phyloP scores from a whole-genome alignment of 176 grass and related monocot species.

The Oryza rufipogon region DNA sequence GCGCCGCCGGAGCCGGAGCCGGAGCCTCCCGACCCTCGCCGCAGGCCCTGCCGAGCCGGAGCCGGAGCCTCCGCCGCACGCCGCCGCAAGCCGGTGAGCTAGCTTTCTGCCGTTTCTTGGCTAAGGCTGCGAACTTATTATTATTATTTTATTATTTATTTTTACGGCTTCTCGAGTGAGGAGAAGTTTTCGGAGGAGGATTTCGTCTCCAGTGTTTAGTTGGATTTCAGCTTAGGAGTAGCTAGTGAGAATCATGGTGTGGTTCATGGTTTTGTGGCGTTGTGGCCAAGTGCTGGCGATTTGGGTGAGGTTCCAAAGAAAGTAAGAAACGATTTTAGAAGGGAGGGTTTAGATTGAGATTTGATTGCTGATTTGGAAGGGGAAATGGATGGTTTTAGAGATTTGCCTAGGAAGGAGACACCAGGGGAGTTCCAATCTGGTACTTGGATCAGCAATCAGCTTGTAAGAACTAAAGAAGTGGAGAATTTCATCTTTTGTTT shows the following conservation, averaged over 20 bases:
- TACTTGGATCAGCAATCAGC: not conserved
- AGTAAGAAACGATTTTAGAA: not conserved
- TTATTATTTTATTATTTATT: not conserved
- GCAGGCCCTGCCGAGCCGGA: not conserved
- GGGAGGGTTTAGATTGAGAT: not conserved
- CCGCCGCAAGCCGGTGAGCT: too few relatives aligned
- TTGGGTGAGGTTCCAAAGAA: not conserved
- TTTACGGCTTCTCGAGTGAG: not conserved
- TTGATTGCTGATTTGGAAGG: not conserved
- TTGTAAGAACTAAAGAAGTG: not conserved
- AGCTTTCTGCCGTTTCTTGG: not conserved
- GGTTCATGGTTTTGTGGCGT: not conserved
- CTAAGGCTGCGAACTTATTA: not conserved
- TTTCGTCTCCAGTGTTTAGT: not conserved
- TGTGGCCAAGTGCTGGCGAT: not conserved
- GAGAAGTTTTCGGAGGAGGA: not conserved
- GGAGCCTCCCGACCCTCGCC: slow-evolving; percentile 12
- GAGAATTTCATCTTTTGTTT: not conserved
- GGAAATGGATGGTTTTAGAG: not conserved
- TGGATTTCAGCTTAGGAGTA: not conserved
- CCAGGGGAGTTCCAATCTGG: not conserved
- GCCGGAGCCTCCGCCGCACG: not conserved
- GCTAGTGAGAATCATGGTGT: not conserved
- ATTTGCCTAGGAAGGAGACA: not conserved
- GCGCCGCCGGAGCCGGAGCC: slow-evolving; percentile 35